Percentiles rank a stretch among this genome's conserved stretches.
These are phyloP conservation scores for Claviceps sp. DNA, from an alignment of 2,329 filamentous ascomycete species.

Conservation along the genomic window DNA sequence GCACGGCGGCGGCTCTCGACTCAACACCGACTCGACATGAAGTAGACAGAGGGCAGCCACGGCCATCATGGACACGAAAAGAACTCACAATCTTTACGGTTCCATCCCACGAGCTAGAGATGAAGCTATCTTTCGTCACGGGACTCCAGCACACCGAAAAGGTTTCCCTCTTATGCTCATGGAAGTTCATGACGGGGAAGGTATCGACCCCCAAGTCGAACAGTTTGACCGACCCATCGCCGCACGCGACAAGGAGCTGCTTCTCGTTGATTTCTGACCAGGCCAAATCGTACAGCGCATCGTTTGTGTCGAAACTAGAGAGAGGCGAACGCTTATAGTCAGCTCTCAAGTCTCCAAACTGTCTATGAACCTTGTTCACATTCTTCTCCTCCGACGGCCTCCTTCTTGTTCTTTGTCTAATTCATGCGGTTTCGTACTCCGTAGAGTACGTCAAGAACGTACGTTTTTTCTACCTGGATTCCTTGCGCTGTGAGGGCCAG, in stretches of 20 bases:
- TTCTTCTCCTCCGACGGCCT: too few species aligned
- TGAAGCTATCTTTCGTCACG: slow-evolving; percentile 78
- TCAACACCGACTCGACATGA: neutral
- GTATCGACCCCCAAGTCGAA: slow-evolving; percentile 73
- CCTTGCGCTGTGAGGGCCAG: slow-evolving; percentile 73
- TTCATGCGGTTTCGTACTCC: too few species aligned
- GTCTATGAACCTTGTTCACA: neutral
- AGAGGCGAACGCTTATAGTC: neutral
- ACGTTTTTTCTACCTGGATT: slow-evolving; percentile 75
- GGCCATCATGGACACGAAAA: neutral
- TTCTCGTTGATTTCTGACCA: slow-evolving; percentile 97
- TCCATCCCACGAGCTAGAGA: slow-evolving; percentile 90
- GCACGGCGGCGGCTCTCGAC: neutral
- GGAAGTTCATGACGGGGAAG: slow-evolving; percentile 83
- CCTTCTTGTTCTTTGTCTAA: neutral
- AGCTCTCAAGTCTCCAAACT: neutral
- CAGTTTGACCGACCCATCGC: slow-evolving; percentile 88
- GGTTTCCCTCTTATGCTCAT: slow-evolving; percentile 85
- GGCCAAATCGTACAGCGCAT: slow-evolving; percentile 85
- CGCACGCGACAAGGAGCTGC: slow-evolving; percentile 77
- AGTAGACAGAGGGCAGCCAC: too few species aligned
- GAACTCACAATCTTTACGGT: slow-evolving; percentile 67
- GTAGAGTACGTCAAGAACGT: slow-evolving; percentile 11
- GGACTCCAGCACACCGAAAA: slow-evolving; percentile 91
- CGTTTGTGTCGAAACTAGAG: slow-evolving; percentile 82